phyloP scores from a whole-genome alignment of 257 asterid genomes.

The Echites panduratus region DNA sequence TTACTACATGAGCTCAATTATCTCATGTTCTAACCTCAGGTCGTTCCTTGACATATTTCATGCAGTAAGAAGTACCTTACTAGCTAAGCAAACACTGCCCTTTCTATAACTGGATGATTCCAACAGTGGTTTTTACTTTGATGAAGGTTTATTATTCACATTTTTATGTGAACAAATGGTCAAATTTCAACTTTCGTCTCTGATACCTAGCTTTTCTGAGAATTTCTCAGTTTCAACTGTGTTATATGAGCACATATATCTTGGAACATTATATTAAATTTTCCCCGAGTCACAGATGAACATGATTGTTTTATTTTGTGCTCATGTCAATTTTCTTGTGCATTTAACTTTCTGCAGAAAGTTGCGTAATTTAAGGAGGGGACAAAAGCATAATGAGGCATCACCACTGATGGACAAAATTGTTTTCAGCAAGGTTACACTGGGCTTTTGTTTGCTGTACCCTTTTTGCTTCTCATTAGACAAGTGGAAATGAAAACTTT shows the following conservation, averaged over 20 bases:
- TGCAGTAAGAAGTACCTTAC: neutral
- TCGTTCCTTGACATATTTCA: neutral
- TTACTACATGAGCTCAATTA: conserved; percentile 6
- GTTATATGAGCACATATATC: neutral
- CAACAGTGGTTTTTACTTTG: neutral
- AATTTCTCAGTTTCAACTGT: neutral
- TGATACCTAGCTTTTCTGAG: neutral
- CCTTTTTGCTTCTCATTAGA: neutral
- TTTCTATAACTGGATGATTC: neutral
- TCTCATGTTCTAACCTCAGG: neutral
- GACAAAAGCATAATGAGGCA: conserved; percentile 61
- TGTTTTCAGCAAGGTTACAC: conserved; percentile 74
- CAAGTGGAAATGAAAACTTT: neutral
- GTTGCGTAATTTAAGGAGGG: conserved; percentile 64
- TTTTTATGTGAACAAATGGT: neutral
- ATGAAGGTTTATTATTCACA: neutral
- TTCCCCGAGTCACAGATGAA: no score
- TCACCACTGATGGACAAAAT: conserved; percentile 70
- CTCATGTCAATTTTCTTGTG: conserved; percentile 7
- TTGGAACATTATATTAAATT: neutral
- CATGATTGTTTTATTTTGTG: neutral
- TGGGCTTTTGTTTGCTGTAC: neutral
- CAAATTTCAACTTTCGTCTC: neutral
- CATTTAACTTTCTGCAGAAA: conserved; percentile 42
- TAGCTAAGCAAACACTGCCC: neutral